Evolutionary conservation across 1,284 basidiomycete genomes (phyloP), one percentile per base, ranked within the genome.

Genomic region (Austroboletus niveus): DNA sequence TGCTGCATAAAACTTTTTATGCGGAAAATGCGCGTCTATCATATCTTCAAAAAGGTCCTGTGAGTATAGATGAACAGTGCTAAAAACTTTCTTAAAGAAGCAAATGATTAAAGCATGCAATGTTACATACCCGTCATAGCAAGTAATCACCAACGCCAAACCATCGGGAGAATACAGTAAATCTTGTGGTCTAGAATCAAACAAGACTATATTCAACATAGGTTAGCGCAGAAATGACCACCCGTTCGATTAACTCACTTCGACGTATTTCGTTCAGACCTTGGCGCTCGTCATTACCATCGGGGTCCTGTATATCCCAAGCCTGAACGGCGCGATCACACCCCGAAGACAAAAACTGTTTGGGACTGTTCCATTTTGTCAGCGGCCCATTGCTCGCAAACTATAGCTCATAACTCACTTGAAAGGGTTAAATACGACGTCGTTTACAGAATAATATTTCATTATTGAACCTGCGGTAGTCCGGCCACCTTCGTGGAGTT

Each of bases 391-490:
- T 15, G 32, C 15, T 3, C 15, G 31, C 2, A 38, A 39, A 17
- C 29, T 22, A 20, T 30, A 12, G 5, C 14, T 38, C 9, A 32
- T 10, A 39, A 42, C 68, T 47, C 44, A 73, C 71, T 68, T 60
- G 50, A 41, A 40, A 12, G 69, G 71, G 48, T 72, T 66, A 40
- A 72, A 70, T 3, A 53, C 62, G 35, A 72, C 51, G 48, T 72
- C 17, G 20, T 55, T 55, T 1, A 70, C 60, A 17, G 58, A 57
- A 39, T 70, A 70, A 41, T 71, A 64, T 47, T 72, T 69, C 44
- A 48, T 59, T 17, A 54, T 44, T 34, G 51, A 51, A 45, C 54
- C 65, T 70, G 42, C 17, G 45, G 44, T 3, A 20, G 34, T 15
- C 47, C 34, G 22, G 31, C 46, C 22, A 35, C 29, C 34, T 47